Percentiles rank a stretch among this genome's conserved stretches.
These are phyloP conservation scores for Ascocoryne sarcoides DNA, from an alignment of 2,329 filamentous ascomycete species.

Conservation along the genomic window DNA sequence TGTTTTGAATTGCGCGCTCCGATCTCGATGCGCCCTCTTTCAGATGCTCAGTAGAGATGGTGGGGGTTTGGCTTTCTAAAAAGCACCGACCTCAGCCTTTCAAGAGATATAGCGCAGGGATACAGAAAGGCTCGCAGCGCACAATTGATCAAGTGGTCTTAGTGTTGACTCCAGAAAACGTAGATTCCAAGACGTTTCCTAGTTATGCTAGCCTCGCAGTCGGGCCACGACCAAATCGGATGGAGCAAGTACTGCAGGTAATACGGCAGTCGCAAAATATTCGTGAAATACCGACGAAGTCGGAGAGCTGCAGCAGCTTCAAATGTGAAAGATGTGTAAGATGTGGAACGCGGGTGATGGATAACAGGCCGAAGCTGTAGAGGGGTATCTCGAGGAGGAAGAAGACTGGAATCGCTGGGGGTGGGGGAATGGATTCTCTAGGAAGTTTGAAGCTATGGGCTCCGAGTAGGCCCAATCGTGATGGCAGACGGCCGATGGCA, in stretches of 20 bases:
- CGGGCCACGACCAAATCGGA: conserved; percentile 17
- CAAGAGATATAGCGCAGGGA: background rate
- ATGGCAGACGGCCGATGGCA: background rate
- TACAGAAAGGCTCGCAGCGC: background rate
- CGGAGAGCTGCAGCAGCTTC: conserved; percentile 19
- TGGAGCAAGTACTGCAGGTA: conserved; percentile 21
- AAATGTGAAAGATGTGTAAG: conserved; percentile 11
- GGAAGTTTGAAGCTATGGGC: no score
- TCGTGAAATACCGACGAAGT: conserved; percentile 22
- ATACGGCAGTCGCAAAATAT: conserved; percentile 24
- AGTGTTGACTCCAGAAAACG: no score
- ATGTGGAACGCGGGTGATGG: conserved; percentile 17
- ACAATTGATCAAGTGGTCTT: no score
- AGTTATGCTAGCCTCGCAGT: conserved; percentile 17
- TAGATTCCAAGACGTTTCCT: no score
- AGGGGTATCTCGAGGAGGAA: background rate
- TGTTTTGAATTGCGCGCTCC: no score
- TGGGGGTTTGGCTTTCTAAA: no score
- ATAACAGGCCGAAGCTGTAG: background rate
- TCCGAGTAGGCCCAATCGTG: background rate
- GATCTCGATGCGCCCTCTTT: no score
- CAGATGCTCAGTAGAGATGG: no score
- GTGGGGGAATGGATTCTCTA: background rate
- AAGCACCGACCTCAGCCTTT: no score
- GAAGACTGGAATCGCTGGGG: background rate